Base-by-base conservation (phyloP, 495 filamentous ascomycete genomes). In the Neohortaea acidophila region DNA sequence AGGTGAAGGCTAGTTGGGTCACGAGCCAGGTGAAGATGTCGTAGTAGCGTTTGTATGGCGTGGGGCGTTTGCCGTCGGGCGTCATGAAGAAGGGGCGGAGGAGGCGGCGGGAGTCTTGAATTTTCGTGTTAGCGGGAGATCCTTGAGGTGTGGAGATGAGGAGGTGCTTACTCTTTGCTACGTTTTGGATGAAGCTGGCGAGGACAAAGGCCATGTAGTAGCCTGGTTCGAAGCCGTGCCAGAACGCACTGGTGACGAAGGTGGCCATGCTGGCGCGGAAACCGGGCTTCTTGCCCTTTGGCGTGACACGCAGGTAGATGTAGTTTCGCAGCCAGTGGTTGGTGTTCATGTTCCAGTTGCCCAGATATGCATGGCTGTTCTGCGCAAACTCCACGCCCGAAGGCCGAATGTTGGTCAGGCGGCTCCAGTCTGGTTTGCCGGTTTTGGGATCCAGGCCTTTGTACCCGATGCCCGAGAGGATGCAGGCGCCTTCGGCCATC, bases 241-340 rank as follows among this genome's bases (percentile, higher is more conserved):
- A 97, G 54, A 96, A 80, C 0, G 89, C 89, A 48, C 79, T 85
- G 21, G 89, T 96, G 6, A 72, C 70, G 51, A 97, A 97, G 0
- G 89, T 97, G 2, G 84, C 86, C 67, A 97, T 58, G 53, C 79
- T 94, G 22, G 89, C 91, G 34, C 87, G 69, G 64, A 97, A 97
- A 2, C 89, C 89, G 7, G 89, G 89, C 55, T 96, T 97, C 67
- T 81, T 89, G 35, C 89, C 89, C 47, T 80, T 80, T 2, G 89
- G 89, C 3, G 89, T 97, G 2, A 97, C 91, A 13, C 89, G 79
- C 27, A 97, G 66, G 54, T 96, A 97, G 44, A 97, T 66, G 53
- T 93, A 96, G 55, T 96, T 93, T 24, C 87, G 75, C 39, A 97
- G 62, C 89, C 89, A 97, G 50, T 82, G 74, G 58, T 94, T 97